Percentiles rank a stretch among this genome's conserved stretches.
phyloP scores from a whole-genome alignment of 2,329 filamentous ascomycete species.

The Thermothelomyces thermophilus region DNA sequence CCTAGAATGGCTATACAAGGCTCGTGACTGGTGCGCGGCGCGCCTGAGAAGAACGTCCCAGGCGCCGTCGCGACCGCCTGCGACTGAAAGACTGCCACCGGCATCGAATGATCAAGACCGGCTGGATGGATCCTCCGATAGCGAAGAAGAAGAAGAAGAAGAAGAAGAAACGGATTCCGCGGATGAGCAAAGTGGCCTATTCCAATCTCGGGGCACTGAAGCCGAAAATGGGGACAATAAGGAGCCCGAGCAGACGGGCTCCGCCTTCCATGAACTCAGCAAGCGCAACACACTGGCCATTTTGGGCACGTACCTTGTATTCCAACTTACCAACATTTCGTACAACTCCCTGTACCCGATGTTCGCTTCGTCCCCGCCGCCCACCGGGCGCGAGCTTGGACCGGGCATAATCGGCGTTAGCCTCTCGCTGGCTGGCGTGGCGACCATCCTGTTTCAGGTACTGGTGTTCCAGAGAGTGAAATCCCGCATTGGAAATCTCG shows the following conservation, averaged over 20 bases:
- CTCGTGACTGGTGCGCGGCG: slow-evolving; percentile 26
- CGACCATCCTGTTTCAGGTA: slow-evolving; percentile 86
- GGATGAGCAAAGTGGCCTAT: too few species aligned
- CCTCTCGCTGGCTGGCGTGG: slow-evolving; percentile 73
- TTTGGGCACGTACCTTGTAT: slow-evolving; percentile 80
- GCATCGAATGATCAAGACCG: background rate
- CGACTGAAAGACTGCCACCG: slow-evolving; percentile 16
- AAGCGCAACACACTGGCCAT: slow-evolving; percentile 78
- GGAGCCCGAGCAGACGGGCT: slow-evolving; percentile 45
- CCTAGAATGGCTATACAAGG: slow-evolving; percentile 28
- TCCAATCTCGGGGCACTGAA: slow-evolving; percentile 18
- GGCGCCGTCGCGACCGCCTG: slow-evolving; percentile 1
- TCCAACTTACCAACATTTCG: slow-evolving; percentile 87
- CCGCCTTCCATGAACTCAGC: slow-evolving; percentile 51
- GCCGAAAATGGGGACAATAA: slow-evolving; percentile 27
- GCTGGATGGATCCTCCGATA: slow-evolving; percentile 20
- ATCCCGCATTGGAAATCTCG: slow-evolving; percentile 73
- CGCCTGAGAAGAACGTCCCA: background rate
- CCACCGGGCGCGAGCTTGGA: slow-evolving; percentile 67
- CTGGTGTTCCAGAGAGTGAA: slow-evolving; percentile 76
- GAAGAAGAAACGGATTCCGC: slow-evolving; percentile 13
- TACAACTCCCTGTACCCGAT: slow-evolving; percentile 95
- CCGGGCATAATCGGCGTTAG: slow-evolving; percentile 80
- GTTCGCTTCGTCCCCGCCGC: slow-evolving; percentile 69
- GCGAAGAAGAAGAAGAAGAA: slow-evolving; percentile 16